phyloP scores from a whole-genome alignment of 345 rosid species.

The Salix arbutifolia region DNA sequence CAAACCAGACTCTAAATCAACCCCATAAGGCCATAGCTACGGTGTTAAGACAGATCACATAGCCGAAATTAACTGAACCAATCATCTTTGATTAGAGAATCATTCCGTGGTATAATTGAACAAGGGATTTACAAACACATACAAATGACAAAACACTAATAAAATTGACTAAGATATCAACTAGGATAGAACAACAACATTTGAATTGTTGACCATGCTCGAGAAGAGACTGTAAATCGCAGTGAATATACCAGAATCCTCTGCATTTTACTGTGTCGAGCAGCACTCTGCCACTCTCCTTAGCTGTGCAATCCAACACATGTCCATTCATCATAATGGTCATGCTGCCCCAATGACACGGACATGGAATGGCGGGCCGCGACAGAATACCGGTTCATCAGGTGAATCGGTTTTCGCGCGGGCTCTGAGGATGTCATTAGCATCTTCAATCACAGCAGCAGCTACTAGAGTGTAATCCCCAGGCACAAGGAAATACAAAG shows the following conservation, averaged over 20 bases:
- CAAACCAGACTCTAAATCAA: no score
- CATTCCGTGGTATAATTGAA: background rate
- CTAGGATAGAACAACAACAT: background rate
- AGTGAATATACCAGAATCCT: background rate
- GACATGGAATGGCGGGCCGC: conserved; percentile 89
- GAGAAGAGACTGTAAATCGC: background rate
- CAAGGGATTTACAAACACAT: conserved; percentile 7
- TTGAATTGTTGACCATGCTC: background rate
- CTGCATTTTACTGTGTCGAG: background rate
- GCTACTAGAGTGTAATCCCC: conserved; percentile 91
- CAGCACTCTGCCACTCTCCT: background rate
- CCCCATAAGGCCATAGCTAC: no score
- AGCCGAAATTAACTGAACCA: background rate
- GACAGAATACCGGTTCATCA: conserved; percentile 85
- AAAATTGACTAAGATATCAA: background rate
- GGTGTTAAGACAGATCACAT: no score
- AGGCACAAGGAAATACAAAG: conserved; percentile 81
- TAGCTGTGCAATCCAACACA: no score
- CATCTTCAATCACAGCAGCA: conserved; percentile 81
- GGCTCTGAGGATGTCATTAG: conserved; percentile 77
- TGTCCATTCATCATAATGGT: background rate
- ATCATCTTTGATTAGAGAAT: background rate
- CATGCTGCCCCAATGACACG: conserved; percentile 63
- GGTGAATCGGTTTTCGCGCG: conserved; percentile 65
- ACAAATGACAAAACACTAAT: background rate